A percentile compares a stretch with the other conserved stretches of the same genome.
Conservation (phyloP, 495 filamentous ascomycete species). For the Parachaetomium inaequale region DNA sequence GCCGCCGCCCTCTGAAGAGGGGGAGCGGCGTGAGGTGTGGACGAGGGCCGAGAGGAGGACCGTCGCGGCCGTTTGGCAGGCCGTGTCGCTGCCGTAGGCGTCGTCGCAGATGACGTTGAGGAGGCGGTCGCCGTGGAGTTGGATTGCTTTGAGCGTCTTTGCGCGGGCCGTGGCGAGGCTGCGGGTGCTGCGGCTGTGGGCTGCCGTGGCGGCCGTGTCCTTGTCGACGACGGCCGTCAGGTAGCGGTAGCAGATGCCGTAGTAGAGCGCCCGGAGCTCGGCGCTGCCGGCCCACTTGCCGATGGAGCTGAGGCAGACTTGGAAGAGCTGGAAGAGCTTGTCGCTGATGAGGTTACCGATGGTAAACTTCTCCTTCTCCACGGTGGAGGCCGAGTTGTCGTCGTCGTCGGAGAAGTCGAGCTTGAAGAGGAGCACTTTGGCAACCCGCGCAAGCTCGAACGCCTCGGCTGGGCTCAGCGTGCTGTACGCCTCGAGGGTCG, state of each 20-base stretch:
- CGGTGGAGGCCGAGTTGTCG: slow-evolving; percentile 36
- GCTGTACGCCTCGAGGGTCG: slow-evolving; percentile 73
- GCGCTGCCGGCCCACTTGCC: slow-evolving; percentile 64
- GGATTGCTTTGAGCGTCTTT: slow-evolving; percentile 71
- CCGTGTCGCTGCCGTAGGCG: slow-evolving; percentile 77
- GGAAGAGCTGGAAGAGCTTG: slow-evolving; percentile 86
- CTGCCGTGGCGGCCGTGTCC: slow-evolving; percentile 17
- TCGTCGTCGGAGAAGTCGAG: slow-evolving; percentile 55
- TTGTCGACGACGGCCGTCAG: slow-evolving; percentile 66
- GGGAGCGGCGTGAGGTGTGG: slow-evolving; percentile 52
- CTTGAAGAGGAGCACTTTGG: slow-evolving; percentile 70
- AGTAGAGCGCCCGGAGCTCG: slow-evolving; percentile 73
- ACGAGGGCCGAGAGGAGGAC: slow-evolving; percentile 69
- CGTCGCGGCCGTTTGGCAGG: slow-evolving; percentile 76
- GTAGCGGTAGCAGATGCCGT: slow-evolving; percentile 84
- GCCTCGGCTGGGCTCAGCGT: slow-evolving; percentile 61
- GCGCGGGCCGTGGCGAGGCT: slow-evolving; percentile 44
- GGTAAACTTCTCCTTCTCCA: slow-evolving; percentile 46
- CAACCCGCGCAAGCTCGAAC: slow-evolving; percentile 69
- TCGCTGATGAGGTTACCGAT: slow-evolving; percentile 75
- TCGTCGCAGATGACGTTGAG: slow-evolving; percentile 90
- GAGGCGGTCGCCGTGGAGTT: slow-evolving; percentile 68
- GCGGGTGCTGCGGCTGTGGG: not conserved
- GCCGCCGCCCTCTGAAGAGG: no score
- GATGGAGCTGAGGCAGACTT: slow-evolving; percentile 71